phyloP scores from a whole-genome alignment of 139 green algal species.

The Coccomyxa sp. region DNA sequence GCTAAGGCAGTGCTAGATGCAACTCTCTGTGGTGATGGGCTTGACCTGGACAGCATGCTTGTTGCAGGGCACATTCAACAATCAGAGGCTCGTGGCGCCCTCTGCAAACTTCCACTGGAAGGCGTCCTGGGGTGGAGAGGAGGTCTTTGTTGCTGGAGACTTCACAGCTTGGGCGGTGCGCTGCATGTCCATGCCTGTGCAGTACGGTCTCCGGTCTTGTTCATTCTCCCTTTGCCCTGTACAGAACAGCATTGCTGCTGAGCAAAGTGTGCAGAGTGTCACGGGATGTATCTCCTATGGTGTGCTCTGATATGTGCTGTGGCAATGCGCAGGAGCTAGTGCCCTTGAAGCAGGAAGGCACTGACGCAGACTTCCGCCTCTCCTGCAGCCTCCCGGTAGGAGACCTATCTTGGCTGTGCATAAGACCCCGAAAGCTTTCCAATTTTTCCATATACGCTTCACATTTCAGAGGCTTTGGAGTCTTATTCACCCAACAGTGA shows the following conservation, averaged over 20 bases:
- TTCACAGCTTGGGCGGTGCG: constrained; percentile 38
- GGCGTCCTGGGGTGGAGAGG: constrained; percentile 9
- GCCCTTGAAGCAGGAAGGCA: constrained; percentile 22
- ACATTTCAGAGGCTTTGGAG: background rate
- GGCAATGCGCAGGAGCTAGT: constrained; percentile 27
- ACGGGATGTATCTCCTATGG: no score
- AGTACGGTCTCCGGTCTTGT: background rate
- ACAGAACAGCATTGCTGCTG: no score
- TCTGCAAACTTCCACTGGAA: constrained; percentile 40
- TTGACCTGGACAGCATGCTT: background rate
- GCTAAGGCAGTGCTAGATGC: background rate
- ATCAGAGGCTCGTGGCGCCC: constrained; percentile 36
- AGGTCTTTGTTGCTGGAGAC: constrained; percentile 44
- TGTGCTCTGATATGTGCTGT: no score
- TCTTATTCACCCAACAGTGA: no score
- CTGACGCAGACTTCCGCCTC: constrained; percentile 15
- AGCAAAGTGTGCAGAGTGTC: no score
- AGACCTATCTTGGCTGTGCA: no score
- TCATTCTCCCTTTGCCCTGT: no score
- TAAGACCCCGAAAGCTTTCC: background rate
- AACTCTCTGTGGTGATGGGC: background rate
- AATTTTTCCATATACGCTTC: background rate
- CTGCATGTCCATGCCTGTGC: background rate
- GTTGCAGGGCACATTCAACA: constrained; percentile 45
- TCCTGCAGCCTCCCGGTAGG: constrained; percentile 35